Percentiles rank a stretch among this genome's conserved stretches.
These are phyloP conservation scores for Geotrichum ghanense DNA, from an alignment of 805 yeast genomes.

Conservation along the genomic window DNA sequence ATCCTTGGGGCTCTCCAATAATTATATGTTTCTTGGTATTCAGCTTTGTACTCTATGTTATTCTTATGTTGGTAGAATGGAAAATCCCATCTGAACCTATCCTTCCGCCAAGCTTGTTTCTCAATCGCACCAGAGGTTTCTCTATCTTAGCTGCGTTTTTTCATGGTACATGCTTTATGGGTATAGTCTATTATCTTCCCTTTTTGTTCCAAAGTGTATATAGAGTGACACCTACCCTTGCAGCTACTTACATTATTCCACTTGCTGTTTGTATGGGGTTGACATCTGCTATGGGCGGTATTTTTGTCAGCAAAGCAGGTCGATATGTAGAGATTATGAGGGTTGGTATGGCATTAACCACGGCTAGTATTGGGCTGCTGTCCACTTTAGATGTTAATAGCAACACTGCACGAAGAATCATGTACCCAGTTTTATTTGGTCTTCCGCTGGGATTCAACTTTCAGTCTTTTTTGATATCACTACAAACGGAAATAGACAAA, in stretches of 20 bases:
- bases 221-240: constrained; percentile 29
- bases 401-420: constrained; percentile 28
- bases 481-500: constrained; percentile 39
- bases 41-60: constrained; percentile 31
- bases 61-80: constrained; percentile 40
- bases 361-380: constrained; percentile 36
- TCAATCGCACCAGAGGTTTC: constrained; percentile 14
- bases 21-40: constrained; percentile 34
- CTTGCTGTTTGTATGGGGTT: constrained; percentile 34
- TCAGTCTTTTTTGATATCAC: constrained; percentile 37
- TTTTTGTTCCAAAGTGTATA: constrained; percentile 37
- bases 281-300: constrained; percentile 35
- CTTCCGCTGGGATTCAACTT: constrained; percentile 36
- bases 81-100: constrained; percentile 28
- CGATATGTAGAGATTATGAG: constrained; percentile 33
- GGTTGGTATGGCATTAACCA: constrained; percentile 27
- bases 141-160: constrained; percentile 31
- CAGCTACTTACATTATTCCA: constrained; percentile 34
- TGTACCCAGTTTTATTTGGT: constrained; percentile 37
- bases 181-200: constrained; percentile 38
- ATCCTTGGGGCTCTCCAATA: constrained; percentile 42
- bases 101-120: constrained; percentile 33
- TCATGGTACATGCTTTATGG: constrained; percentile 38
- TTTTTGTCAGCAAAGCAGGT: constrained; percentile 32
- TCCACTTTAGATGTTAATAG: constrained; percentile 32